Base-by-base conservation (phyloP, 805 yeast genomes). In the Candida peoriensis region DNA sequence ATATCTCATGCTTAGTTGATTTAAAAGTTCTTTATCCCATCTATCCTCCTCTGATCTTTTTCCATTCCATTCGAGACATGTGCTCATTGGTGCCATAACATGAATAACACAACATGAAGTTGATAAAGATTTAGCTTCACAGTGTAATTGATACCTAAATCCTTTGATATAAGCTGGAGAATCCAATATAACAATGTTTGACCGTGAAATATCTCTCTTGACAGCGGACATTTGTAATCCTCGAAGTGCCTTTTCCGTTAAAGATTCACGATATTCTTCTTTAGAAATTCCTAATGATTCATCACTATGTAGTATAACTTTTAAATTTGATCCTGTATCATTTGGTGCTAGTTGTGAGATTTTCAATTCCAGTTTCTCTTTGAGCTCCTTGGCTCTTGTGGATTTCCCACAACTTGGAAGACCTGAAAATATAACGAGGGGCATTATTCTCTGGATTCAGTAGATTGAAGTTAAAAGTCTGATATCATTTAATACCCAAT, bases 131-230 rank as follows among this genome's bases (percentile, higher is more conserved):
- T 89, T 90, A 24, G 96, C 89, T 57, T 93, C 98, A 58, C 97
- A 89, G 57, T 77, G 88, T 34, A 93, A 66, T 59, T 93, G 98
- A 60, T 93, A 93, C 41, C 98, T 67, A 57, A 89, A 88, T 0
- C 98, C 98, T 54, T 93, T 93, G 50, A 93, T 93, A 55, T 93
- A 93, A 26, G 85, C 78, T 49, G 88, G 66, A 2, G 93, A 75
- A 56, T 93, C 98, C 34, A 93, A 67, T 13, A 93, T 77, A 1
- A 93, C 97, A 20, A 93, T 69, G 15, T 74, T 78, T 20, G 71
- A 64, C 25, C 79, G 70, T 2, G 83, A 68, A 4, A 93, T 58
- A 43, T 82, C 86, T 44, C 97, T 69, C 50, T 87, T 86, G 13
- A 90, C 93, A 0, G 95, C 96, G 1, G 95, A 76, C 63, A 89